Evolutionary conservation across 805 yeast species (phyloP).

Genomic region (Zygotorulaspora chibaensis): DNA sequence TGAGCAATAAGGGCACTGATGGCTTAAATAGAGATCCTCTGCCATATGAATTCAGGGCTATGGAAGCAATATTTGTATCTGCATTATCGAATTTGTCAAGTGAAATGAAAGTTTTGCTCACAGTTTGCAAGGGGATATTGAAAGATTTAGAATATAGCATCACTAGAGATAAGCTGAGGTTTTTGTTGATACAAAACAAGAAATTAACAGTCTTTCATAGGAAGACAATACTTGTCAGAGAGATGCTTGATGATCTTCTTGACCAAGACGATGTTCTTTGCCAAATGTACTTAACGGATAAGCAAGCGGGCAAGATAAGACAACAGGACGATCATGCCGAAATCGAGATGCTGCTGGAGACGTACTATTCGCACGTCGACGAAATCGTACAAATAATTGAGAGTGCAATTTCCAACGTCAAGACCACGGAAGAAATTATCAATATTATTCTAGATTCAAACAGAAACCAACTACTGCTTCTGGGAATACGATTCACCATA

Average conservation of each 20-base stretch:
- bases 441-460: constrained; percentile 90
- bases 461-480: constrained; percentile 85
- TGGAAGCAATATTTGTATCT: constrained; percentile 80
- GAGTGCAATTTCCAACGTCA: constrained; percentile 72
- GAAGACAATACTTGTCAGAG: constrained; percentile 76
- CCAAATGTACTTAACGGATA: constrained; percentile 73
- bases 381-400: constrained; percentile 91
- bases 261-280: constrained; percentile 87
- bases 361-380: constrained; percentile 86
- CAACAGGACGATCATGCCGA: constrained; percentile 70
- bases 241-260: constrained; percentile 76
- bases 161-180: constrained; percentile 72
- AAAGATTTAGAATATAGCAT: constrained; percentile 77
- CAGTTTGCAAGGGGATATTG: constrained; percentile 68
- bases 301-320: constrained; percentile 42
- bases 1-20: constrained; percentile 22
- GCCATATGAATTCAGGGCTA: constrained; percentile 86
- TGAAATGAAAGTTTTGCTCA: constrained; percentile 81
- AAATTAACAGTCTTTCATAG: constrained; percentile 79
- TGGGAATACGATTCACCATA: constrained; percentile 78
- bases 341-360: constrained; percentile 83
- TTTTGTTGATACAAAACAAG: constrained; percentile 77
- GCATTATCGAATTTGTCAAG: constrained; percentile 74
- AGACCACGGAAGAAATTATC: constrained; percentile 91
- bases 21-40: constrained; percentile 36